A percentile compares a stretch with the other conserved stretches of the same genome.
phyloP scores from a whole-genome alignment of 139 green algal genomes.

The Yamagishiella unicocca region DNA sequence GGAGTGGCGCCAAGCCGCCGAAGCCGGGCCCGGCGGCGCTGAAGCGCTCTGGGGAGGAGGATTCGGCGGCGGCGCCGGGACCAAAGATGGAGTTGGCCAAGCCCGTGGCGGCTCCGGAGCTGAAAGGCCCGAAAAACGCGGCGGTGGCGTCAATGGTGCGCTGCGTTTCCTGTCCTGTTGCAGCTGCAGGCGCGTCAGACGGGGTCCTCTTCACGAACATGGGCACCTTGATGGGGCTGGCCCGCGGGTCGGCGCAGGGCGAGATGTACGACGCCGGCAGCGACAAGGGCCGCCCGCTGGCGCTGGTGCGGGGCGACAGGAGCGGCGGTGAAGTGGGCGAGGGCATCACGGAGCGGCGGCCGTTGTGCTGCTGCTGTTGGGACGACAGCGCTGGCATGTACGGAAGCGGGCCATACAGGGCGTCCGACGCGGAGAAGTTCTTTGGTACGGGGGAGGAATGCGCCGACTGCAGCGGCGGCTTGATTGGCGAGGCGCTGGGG shows the following conservation, averaged over 20 bases:
- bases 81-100: not conserved
- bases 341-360: too few species aligned
- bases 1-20: not conserved
- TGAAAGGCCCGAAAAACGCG: not conserved
- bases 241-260: slow-evolving; percentile 10
- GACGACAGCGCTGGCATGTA: not conserved
- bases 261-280: slow-evolving; percentile 6
- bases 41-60: not conserved
- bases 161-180: too few species aligned
- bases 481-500: slow-evolving; percentile 27
- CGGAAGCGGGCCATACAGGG: not conserved
- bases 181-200: not conserved
- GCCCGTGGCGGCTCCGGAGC: not conserved
- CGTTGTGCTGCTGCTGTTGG: too few species aligned
- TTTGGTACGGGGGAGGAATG: not conserved
- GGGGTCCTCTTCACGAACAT: not conserved
- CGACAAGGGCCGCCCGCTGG: not conserved
- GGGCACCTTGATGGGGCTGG: slow-evolving; percentile 28
- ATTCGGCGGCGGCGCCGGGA: not conserved
- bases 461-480: not conserved
- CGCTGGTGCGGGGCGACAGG: not conserved
- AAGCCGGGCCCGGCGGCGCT: not conserved
- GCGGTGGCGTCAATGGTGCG: not conserved
- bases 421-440: not conserved
- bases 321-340: not conserved